These are phyloP conservation scores for Delphinella strobiligena DNA, from an alignment of 2,329 filamentous ascomycete species.

Conservation along the genomic window DNA sequence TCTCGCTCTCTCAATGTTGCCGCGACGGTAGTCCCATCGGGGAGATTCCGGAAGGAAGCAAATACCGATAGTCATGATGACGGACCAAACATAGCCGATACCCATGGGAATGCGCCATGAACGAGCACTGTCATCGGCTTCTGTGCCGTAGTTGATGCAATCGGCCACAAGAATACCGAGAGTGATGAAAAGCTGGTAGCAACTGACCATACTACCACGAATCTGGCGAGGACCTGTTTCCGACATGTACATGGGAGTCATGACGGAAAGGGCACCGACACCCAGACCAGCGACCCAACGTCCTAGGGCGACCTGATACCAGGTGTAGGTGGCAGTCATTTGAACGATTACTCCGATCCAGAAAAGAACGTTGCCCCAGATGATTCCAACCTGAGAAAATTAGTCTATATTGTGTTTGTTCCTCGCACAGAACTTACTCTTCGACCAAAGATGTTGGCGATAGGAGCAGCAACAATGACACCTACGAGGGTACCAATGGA, in stretches of 20 bases:
- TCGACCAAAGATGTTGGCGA: slow-evolving; percentile 51
- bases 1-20: slow-evolving; percentile 38
- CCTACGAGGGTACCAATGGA: slow-evolving; percentile 49
- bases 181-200: slow-evolving; percentile 59
- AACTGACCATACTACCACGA: slow-evolving; percentile 50
- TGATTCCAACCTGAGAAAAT: slow-evolving; percentile 50
- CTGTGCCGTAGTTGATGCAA: slow-evolving; percentile 49
- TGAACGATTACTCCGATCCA: slow-evolving; percentile 54
- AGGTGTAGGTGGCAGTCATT: slow-evolving; percentile 43
- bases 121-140: slow-evolving; percentile 32
- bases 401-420: no score
- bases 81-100: slow-evolving; percentile 44
- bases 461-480: slow-evolving; percentile 44
- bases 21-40: slow-evolving; percentile 46
- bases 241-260: slow-evolving; percentile 57
- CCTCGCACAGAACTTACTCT: no score
- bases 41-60: slow-evolving; percentile 45
- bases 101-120: slow-evolving; percentile 55
- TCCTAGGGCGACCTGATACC: slow-evolving; percentile 55
- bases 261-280: slow-evolving; percentile 51
- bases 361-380: slow-evolving; percentile 50
- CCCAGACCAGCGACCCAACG: slow-evolving; percentile 55
- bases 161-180: slow-evolving; percentile 48
- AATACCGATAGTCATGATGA: slow-evolving; percentile 42
- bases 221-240: slow-evolving; percentile 54